Base-by-base conservation (phyloP, 163 green algal species). In the Scenedesmus sp. region DNA sequence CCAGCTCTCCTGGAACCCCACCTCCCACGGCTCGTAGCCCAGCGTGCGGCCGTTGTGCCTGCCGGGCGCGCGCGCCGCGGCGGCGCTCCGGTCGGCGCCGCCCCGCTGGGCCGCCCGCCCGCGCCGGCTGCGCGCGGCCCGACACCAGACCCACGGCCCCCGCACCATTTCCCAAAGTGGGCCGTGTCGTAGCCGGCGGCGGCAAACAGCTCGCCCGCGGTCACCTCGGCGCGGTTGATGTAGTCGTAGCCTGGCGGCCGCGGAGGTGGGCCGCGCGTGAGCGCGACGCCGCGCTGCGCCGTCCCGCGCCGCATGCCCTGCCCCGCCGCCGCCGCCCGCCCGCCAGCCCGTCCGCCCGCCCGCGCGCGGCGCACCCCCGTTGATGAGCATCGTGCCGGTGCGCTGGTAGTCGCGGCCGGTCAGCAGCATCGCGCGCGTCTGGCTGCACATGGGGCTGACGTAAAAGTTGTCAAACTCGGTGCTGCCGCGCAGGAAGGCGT, bases 381-480 rank as follows among this genome's bases (percentile, higher is more conserved):
- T 80, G 34, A 80, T 73, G 45, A 72, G 60, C 72, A 80, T 73
- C 10, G 72, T 72, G 33, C 72, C 72, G 20, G 72, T 80, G 26
- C 60, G 47, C 17, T 22, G 34, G 33, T 58, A 80, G 45, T 56
- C 60, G 56, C 72, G 60, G 42, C 72, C 72, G 10, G 72, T 80
- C 10, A 80, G 34, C 60, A 80, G 47, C 13, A 18, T 29, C n/a
- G 72, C 60, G 13, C 72, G 29, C 5, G 11, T 54, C 45, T 72
- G 60, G 33, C 45, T 65, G 31, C 72, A 80, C 72, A 80, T 80
- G 18, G 72, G 72, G 3, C 60, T 22, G 9, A 73, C 60, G 56
- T 80, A 80, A 34, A 80, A 80, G 60, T 72, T 73, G n/a, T 42
- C 24, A 31, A 81, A 74, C 50, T 75, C 62, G 14, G 36, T 81